A percentile compares a stretch with the other conserved stretches of the same genome.
phyloP scores from a whole-genome alignment of 208 protist genomes.

The Wallacemonas collosoma region DNA sequence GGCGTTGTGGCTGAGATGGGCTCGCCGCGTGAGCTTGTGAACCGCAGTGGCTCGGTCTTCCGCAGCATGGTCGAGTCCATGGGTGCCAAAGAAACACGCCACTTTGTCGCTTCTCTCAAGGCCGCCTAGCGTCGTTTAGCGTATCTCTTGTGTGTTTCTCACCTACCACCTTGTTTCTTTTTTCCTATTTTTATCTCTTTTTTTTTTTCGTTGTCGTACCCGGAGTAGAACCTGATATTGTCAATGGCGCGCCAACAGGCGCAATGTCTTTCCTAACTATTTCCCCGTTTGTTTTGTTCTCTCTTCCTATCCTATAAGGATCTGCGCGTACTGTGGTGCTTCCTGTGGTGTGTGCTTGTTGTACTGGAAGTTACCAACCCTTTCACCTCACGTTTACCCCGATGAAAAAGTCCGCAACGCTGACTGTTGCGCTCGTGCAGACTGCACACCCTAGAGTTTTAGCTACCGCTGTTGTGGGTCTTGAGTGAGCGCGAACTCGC shows the following conservation, averaged over 20 bases:
- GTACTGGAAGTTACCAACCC: too few species aligned
- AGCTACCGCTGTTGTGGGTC: not conserved
- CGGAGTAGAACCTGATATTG: not conserved
- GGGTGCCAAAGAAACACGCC: conserved; percentile 5
- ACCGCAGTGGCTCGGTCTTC: conserved; percentile 19
- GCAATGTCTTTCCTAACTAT: not conserved
- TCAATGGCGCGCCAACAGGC: not conserved
- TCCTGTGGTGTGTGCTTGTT: too few species aligned
- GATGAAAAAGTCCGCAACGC: too few species aligned
- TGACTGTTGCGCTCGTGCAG: not conserved
- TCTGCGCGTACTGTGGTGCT: too few species aligned
- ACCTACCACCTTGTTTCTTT: not conserved
- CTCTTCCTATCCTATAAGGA: too few species aligned
- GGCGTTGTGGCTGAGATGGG: conserved; percentile 34
- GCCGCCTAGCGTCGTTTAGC: not conserved
- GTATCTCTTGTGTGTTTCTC: not conserved
- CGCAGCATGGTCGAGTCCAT: conserved; percentile 24
- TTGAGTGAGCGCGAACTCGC: not conserved
- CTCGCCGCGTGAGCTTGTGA: conserved; percentile 34
- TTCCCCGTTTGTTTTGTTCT: conserved; percentile 1
- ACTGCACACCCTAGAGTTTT: too few species aligned
- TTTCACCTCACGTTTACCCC: too few species aligned
- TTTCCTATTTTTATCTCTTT: conserved; percentile 10
- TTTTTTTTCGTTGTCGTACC: not conserved
- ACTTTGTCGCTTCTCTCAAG: not conserved